Percentiles rank a stretch among this genome's conserved stretches.
phyloP scores from a whole-genome alignment of 306 rosid species.

The Canavalia ensiformis region DNA sequence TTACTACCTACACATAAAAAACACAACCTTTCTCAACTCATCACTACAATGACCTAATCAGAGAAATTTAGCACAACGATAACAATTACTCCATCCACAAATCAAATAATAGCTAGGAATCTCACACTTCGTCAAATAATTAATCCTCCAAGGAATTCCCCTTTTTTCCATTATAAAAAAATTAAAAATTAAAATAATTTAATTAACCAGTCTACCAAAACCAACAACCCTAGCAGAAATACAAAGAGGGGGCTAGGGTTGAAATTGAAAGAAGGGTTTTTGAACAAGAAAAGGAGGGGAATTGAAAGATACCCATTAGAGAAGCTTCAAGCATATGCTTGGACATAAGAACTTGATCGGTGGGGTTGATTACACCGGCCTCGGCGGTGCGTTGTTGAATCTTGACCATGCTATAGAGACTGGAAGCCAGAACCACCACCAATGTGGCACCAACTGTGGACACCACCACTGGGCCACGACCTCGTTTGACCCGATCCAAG shows the following conservation, averaged over 20 bases:
- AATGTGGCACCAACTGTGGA: slow-evolving; percentile 77
- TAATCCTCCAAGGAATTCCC: background rate
- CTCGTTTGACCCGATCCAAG: slow-evolving; percentile 85
- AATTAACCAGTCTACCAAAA: background rate
- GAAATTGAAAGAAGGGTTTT: background rate
- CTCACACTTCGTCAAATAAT: background rate
- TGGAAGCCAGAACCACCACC: slow-evolving; percentile 65
- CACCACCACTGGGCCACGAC: slow-evolving; percentile 85
- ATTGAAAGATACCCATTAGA: slow-evolving; percentile 77
- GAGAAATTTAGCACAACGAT: background rate
- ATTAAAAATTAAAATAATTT: background rate
- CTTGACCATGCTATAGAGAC: slow-evolving; percentile 67
- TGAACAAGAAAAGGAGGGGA: background rate
- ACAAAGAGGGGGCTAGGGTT: background rate
- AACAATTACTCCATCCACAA: slow-evolving; percentile 19
- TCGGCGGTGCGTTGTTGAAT: slow-evolving; percentile 73
- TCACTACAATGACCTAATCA: background rate
- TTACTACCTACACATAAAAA: background rate
- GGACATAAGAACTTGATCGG: slow-evolving; percentile 92
- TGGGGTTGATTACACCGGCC: slow-evolving; percentile 75
- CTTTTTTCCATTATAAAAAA: background rate
- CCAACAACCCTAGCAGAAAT: background rate
- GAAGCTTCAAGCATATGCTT: slow-evolving; percentile 87
- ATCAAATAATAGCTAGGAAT: slow-evolving; percentile 10
- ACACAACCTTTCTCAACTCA: background rate